Base-by-base conservation (phyloP, 306 rosid species). In the Astragalus membranaceus region DNA sequence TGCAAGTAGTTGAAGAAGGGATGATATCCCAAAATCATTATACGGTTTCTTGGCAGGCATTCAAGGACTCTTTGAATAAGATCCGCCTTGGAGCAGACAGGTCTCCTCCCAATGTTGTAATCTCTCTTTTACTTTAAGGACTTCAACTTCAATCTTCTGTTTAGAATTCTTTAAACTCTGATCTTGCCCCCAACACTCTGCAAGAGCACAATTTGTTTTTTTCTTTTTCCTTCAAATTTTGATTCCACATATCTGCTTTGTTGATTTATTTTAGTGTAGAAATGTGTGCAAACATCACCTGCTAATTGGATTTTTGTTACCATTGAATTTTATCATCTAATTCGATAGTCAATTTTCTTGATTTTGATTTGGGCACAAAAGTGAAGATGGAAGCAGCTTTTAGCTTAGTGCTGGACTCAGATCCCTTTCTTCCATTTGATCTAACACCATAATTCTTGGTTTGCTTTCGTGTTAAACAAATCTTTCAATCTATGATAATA, bases 1-100 rank as follows among this genome's bases (percentile, higher is more conserved):
- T 90, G 90, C 91, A 87, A 77, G 90, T 87, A 75, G 97, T 90
- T 59, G 96, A 86, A 73, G 94, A 90, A 82, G 98, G 98, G 64
- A 81, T 90, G 95, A 67, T 69, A 58, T 94, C 98, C 56, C 94
- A 80, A 72, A 87, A 90, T 74, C 97, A 94, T 81, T 94, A 84
- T 50, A 83, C 80, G 94, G 90, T 82, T 78, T 80, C 95, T 77
- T 90, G 92, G 97, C 98, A 90, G 79, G 84, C 92, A 37, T 89
- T 90, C 77, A 88, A 85, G 73, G 97, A 90, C 86, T 82, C 97
- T 57, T 83, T 94, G 81, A 88, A 90, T 75, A 90, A 81, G 88
- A 87, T 90, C 10, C 90, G 94, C 15, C 90, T 84, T 81, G 96
- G 81, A 67, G 80, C 90, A 50, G 92, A 88, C 67, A 88, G 78